phyloP scores from a whole-genome alignment of 192 early-diverging fungal genomes.

The Obelidium mucronatum region DNA sequence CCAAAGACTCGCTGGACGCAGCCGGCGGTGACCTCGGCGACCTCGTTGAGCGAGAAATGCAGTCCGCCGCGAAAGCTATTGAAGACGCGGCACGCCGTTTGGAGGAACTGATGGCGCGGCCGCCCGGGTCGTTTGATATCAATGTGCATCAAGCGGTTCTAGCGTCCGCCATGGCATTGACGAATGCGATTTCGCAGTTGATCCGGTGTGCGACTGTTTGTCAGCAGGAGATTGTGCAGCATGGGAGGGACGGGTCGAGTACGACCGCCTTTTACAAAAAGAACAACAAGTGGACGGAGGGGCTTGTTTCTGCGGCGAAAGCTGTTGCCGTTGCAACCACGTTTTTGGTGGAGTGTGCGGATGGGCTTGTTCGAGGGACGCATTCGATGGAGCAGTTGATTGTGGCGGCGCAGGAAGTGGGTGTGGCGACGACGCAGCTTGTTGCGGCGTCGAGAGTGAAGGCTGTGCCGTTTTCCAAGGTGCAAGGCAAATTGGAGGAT shows the following conservation, averaged over 20 bases:
- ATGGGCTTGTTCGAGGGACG: conserved; percentile 92
- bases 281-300: conserved; percentile 99
- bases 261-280: conserved; percentile 97
- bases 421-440: conserved; percentile 94
- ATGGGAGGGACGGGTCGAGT: conserved; percentile 77
- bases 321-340: conserved; percentile 94
- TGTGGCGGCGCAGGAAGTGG: conserved; percentile 97
- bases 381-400: conserved; percentile 93
- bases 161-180: conserved; percentile 90
- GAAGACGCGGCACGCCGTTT: conserved; percentile 87
- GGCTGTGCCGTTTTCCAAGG: conserved; percentile 88
- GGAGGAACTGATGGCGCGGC: conserved; percentile 79
- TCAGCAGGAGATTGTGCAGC: conserved; percentile 96
- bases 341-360: conserved; percentile 91
- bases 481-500: conserved; percentile 91
- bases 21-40: conserved; percentile 84
- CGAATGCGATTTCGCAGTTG: conserved; percentile 91
- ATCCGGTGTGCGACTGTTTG: conserved; percentile 94
- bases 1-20: conserved; percentile 62
- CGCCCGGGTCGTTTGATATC: conserved; percentile 80
- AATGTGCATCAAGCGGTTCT: conserved; percentile 93
- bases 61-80: conserved; percentile 88
- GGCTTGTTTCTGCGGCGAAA: conserved; percentile 95
- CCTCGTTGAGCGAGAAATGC: conserved; percentile 93
- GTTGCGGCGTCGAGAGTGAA: conserved; percentile 97